A percentile compares a stretch with the other conserved stretches of the same genome.
Conservation (phyloP, 129 eudicot species). For the Flaveria robusta region DNA sequence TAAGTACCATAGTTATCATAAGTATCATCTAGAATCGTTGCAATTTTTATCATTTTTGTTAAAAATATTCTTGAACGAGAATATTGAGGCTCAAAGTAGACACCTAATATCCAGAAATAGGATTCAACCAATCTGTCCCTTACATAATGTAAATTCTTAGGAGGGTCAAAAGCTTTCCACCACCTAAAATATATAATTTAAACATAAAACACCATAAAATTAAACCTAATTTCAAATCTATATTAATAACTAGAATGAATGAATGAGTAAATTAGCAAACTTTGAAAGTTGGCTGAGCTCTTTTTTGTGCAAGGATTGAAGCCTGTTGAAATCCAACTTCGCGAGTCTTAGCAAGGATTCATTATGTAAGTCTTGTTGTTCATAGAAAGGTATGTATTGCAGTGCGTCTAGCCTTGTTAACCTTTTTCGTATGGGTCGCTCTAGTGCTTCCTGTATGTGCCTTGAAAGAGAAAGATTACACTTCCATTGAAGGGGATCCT, state of each 20-base stretch:
- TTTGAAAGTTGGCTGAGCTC: conserved; percentile 7
- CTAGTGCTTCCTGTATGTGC: conserved; percentile 9
- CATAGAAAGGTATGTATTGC: conserved; percentile 9
- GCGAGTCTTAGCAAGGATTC: conserved; percentile 2
- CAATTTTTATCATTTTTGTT: neutral
- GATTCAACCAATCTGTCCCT: conserved; percentile 5
- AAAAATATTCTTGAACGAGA: neutral
- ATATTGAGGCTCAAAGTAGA: conserved; percentile 3
- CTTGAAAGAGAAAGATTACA: neutral
- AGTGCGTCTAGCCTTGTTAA: neutral
- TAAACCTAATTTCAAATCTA: neutral
- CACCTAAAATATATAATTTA: neutral
- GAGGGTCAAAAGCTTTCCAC: conserved; percentile 3
- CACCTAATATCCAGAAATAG: neutral
- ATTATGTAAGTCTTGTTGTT: neutral
- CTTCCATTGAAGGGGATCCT: neutral
- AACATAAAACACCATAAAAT: neutral
- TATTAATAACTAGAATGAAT: neutral
- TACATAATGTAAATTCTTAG: neutral
- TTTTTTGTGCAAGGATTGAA: conserved; percentile 10
- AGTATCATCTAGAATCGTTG: neutral
- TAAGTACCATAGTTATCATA: neutral
- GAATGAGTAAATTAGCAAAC: neutral
- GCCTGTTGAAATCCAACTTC: neutral
- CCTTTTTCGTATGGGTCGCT: neutral